A percentile compares a stretch with the other conserved stretches of the same genome.
Evolutionary conservation across 2,329 filamentous ascomycete genomes (phyloP).

Genomic region (Colletotrichum zoysiae): DNA sequence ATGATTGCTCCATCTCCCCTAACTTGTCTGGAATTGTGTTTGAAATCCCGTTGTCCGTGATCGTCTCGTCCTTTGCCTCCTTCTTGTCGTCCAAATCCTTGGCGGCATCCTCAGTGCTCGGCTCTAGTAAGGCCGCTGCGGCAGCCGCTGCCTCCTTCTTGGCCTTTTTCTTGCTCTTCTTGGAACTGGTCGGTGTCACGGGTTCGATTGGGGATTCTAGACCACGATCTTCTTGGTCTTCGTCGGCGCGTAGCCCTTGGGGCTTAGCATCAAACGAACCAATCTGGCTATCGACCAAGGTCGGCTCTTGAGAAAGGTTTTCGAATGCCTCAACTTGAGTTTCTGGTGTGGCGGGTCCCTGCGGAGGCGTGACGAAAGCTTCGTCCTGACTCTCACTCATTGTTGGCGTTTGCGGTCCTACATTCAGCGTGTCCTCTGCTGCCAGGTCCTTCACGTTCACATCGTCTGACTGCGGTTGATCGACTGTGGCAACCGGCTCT

Average conservation of each 20-base stretch:
- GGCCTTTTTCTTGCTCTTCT: constrained; percentile 49
- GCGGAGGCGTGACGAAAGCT: constrained; percentile 17
- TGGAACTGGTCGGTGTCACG: constrained; percentile 41
- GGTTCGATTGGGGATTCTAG: constrained; percentile 14
- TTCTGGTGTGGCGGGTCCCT: background rate
- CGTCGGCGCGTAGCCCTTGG: constrained; percentile 30
- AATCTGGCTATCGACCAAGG: constrained; percentile 30
- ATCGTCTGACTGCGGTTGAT: background rate
- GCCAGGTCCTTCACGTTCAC: background rate
- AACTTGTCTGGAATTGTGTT: constrained; percentile 31
- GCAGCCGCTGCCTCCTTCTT: constrained; percentile 40
- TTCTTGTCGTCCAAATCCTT: constrained; percentile 19
- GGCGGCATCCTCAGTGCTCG: constrained; percentile 1
- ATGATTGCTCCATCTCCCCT: constrained; percentile 33
- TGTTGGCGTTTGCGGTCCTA: constrained; percentile 25
- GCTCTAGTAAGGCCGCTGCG: background rate
- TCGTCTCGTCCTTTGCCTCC: constrained; percentile 29
- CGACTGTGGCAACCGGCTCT: background rate
- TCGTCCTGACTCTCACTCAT: constrained; percentile 15
- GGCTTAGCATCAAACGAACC: constrained; percentile 24
- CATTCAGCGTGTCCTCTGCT: background rate
- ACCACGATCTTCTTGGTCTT: constrained; percentile 21
- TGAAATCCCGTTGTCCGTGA: constrained; percentile 17
- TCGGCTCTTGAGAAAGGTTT: constrained; percentile 26
- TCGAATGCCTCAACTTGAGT: constrained; percentile 9